A percentile compares a stretch with the other conserved stretches of the same genome.
Evolutionary conservation across 305 asterid genomes (phyloP).

Genomic region (Fraxinus velutina): DNA sequence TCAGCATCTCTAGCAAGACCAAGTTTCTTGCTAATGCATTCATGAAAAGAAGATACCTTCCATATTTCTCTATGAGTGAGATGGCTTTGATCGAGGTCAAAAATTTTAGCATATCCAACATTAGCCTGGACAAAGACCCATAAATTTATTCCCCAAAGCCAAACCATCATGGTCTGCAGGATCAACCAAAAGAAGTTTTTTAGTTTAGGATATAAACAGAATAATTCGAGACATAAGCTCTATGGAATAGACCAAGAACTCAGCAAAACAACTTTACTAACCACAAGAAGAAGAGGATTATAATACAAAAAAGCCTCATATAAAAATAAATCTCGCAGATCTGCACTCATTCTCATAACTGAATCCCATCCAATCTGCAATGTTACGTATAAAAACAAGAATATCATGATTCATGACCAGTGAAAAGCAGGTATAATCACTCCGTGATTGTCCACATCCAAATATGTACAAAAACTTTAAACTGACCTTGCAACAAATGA

Average conservation of each 20-base stretch:
- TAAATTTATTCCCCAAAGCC: constrained; percentile 96
- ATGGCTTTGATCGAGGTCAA: constrained; percentile 91
- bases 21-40: constrained; percentile 2
- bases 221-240: constrained; percentile 13
- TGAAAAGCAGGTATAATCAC: neutral
- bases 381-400: constrained; percentile 19
- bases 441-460: neutral
- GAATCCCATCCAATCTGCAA: constrained; percentile 97
- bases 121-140: constrained; percentile 84
- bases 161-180: constrained; percentile 85
- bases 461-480: neutral
- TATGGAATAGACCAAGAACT: constrained; percentile 12
- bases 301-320: constrained; percentile 98
- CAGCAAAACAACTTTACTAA: constrained; percentile 40
- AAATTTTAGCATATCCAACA: constrained; percentile 71
- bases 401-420: neutral
- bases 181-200: constrained; percentile 16
- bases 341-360: constrained; percentile 95
- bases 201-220: neutral
- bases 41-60: constrained; percentile 52
- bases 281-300: constrained; percentile 97
- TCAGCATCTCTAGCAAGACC: constrained; percentile 19
- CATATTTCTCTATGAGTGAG: constrained; percentile 88
- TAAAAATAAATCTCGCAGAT: constrained; percentile 80
- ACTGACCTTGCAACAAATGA: constrained; percentile 89